Evolutionary conservation across 2,329 filamentous ascomycete genomes (phyloP).

Genomic region (Cladophialophora chaetospira): DNA sequence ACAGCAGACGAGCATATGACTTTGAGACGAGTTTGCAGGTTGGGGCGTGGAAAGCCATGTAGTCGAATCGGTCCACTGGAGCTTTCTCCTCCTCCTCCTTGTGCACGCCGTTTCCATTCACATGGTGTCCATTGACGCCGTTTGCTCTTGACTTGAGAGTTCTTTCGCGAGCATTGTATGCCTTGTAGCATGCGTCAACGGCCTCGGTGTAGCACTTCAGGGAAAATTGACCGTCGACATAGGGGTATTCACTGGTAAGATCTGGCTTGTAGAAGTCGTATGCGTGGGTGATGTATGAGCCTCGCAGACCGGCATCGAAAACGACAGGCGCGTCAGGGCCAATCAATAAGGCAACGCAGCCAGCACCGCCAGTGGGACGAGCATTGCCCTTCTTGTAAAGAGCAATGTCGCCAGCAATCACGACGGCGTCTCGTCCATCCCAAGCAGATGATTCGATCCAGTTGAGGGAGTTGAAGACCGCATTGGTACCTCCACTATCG

Average conservation of each 20-base stretch:
- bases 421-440: constrained; percentile 80
- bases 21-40: constrained; percentile 87
- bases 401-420: constrained; percentile 79
- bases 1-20: constrained; percentile 79
- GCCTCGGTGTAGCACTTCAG: constrained; percentile 79
- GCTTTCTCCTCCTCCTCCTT: constrained; percentile 56
- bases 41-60: constrained; percentile 79
- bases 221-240: constrained; percentile 82
- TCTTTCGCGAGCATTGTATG: constrained; percentile 74
- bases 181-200: constrained; percentile 77
- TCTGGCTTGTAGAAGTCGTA: constrained; percentile 94
- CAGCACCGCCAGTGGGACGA: constrained; percentile 77
- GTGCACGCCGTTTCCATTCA: constrained; percentile 53
- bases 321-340: constrained; percentile 77
- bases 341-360: constrained; percentile 75
- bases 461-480: constrained; percentile 79
- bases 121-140: constrained; percentile 32
- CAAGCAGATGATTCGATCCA: constrained; percentile 85
- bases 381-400: constrained; percentile 83
- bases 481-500: constrained; percentile 70
- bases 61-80: constrained; percentile 77
- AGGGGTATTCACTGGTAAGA: constrained; percentile 81
- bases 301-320: constrained; percentile 76
- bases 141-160: constrained; percentile 52
- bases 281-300: constrained; percentile 77